Evolutionary conservation across 495 filamentous ascomycete species (phyloP).

Genomic region (Elaphomyces granulatus): DNA sequence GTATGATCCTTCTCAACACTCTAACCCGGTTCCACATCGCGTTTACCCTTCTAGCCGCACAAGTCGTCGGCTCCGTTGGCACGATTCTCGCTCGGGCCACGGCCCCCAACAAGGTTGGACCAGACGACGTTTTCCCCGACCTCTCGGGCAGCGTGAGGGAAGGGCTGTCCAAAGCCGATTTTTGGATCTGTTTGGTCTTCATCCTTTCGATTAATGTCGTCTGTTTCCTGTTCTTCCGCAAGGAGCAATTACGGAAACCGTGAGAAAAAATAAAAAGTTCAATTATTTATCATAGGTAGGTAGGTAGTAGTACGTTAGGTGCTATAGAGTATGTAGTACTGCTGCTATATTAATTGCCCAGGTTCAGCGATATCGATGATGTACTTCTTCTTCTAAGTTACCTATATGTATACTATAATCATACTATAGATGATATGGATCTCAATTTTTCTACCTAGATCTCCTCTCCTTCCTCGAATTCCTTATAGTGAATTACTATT

Average conservation of each 20-base stretch:
- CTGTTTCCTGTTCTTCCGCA: slow-evolving; percentile 48
- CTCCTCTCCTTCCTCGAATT: no score
- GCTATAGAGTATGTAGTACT: no score
- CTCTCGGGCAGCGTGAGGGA: slow-evolving; percentile 28
- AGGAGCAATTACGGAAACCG: slow-evolving; percentile 51
- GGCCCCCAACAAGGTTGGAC: slow-evolving; percentile 43
- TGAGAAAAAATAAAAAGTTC: slow-evolving; percentile 18
- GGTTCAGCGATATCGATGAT: no score
- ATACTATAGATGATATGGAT: no score
- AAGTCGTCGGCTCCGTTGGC: slow-evolving; percentile 39
- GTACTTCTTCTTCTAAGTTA: no score
- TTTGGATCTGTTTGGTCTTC: slow-evolving; percentile 41
- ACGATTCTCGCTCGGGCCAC: slow-evolving; percentile 44
- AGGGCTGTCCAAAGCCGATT: slow-evolving; percentile 34
- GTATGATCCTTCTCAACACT: slow-evolving; percentile 50
- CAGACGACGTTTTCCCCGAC: slow-evolving; percentile 50
- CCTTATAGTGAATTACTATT: no score
- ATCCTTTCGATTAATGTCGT: slow-evolving; percentile 44
- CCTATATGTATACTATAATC: no score
- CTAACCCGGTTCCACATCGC: slow-evolving; percentile 45
- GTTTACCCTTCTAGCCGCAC: slow-evolving; percentile 39
- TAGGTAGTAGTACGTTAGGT: no score
- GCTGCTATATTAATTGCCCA: no score
- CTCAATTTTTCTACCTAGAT: no score
- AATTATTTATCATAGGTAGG: no score